Base-by-base conservation (phyloP, 2,329 filamentous ascomycete genomes). In the Alternaria brassicicola region DNA sequence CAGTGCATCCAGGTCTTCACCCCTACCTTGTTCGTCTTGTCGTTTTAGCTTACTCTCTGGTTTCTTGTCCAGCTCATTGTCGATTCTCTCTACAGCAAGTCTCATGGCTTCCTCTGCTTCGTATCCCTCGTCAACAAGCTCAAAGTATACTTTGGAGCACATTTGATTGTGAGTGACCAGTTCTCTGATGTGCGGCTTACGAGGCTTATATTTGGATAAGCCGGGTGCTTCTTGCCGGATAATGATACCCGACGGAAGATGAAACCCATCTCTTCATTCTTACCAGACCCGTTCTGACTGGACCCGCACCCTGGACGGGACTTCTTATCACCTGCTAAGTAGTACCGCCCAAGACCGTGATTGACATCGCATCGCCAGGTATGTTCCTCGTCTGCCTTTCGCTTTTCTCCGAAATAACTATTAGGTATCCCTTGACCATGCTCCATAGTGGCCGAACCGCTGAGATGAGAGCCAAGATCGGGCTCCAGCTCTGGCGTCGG, bases 301-400 rank as follows among this genome's bases (percentile, higher is more conserved):
- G 61, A 61, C 1, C 68, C 69, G 26, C 70, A 74, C 0, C 70
- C 68, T 8, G 65, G 65, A 45, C 72, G 73, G 1, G 57, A 52
- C 6, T 58, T 60, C 43, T 59, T 69, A 35, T 73, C 63, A 10
- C 70, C 65, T 6, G 70, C 66, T 17, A 71, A 61, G 39, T 74
- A 74, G 52, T 74, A 74, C 2, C 72, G 65, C 7, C 72, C 70
- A 8, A 73, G 62, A 6, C 65, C 69, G 19, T 74, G 72, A 21
- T 61, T 66, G 13, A 65, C 46, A 31, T 74, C 70, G 52, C 72
- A 74, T 19, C 69, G 64, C 69, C 69, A 74, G 4, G 70, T 68
- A 31, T 43, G 38, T 4, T 66, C 50, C 2, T 70, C 69, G 5
- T 61, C 19, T 3, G 17, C 10, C 2, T 58, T 25, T 31, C 31